These are phyloP conservation scores for Trypanosoma boissoni DNA, from an alignment of 208 protist species.

Conservation along the genomic window DNA sequence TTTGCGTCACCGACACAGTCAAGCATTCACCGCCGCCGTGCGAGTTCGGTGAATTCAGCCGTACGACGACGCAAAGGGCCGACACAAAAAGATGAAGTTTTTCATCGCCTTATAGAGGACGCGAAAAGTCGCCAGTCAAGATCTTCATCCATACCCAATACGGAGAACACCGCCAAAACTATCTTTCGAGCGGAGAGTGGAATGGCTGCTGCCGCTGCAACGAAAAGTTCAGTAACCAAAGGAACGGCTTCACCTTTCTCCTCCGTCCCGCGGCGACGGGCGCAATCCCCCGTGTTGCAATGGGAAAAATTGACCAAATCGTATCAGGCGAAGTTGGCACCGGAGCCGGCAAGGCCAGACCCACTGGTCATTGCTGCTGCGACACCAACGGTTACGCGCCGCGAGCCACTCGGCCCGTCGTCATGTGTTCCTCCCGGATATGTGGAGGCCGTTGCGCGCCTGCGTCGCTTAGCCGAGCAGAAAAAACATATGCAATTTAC, in stretches of 20 bases:
- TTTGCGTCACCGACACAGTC: constrained; percentile 24
- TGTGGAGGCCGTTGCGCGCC: constrained; percentile 70
- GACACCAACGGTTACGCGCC: constrained; percentile 54
- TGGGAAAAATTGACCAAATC: constrained; percentile 67
- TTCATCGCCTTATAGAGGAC: constrained; percentile 25
- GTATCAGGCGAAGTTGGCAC: constrained; percentile 47
- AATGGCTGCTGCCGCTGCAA: background rate
- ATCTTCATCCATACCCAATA: background rate
- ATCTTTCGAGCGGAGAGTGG: no score
- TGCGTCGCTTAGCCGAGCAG: constrained; percentile 41
- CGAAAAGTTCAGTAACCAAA: background rate
- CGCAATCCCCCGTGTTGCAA: background rate
- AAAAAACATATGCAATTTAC: constrained; percentile 24
- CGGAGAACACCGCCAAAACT: background rate
- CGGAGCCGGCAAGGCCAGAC: constrained; percentile 22
- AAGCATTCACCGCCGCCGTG: constrained; percentile 7
- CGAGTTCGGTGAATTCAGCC: background rate
- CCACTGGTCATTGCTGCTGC: constrained; percentile 25
- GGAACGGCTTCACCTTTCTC: no score
- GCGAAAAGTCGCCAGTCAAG: constrained; percentile 10
- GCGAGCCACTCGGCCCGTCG: constrained; percentile 54
- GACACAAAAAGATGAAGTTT: constrained; percentile 11
- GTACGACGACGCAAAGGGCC: background rate
- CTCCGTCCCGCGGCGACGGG: background rate
- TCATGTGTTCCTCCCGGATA: constrained; percentile 64